Evolutionary conservation across 495 filamentous ascomycete species (phyloP).

Genomic region (Neurospora sublineolata): DNA sequence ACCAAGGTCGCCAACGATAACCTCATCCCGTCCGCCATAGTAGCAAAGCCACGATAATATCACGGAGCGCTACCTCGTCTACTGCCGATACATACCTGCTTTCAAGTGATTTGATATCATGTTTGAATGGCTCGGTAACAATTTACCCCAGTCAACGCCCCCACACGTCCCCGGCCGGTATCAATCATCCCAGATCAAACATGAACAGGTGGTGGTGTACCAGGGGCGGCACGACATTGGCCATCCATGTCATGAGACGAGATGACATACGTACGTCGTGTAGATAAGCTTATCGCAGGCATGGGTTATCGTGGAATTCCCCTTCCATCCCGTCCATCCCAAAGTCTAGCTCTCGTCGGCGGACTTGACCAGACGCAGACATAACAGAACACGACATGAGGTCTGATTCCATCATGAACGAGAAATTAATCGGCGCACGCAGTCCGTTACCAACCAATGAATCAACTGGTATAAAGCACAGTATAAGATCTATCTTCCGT

Average conservation of each 20-base stretch:
- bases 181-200: not conserved
- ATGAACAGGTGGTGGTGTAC: not conserved
- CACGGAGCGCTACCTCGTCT: not conserved
- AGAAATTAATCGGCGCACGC: too few species aligned
- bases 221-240: not conserved
- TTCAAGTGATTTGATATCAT: not conserved
- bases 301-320: not conserved
- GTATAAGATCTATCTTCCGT: not conserved
- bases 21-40: too few species aligned
- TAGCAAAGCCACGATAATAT: not conserved
- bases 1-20: not conserved
- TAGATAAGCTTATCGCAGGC: not conserved
- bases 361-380: not conserved
- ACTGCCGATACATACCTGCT: too few species aligned
- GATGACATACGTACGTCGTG: not conserved
- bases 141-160: not conserved
- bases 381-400: not conserved
- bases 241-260: not conserved
- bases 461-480: not conserved
- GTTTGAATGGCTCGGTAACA: not conserved
- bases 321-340: not conserved
- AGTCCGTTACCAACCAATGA: not conserved
- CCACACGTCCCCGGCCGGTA: not conserved
- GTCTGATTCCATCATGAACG: not conserved
- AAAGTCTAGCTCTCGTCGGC: not conserved